These are phyloP conservation scores for Cryoendolithus antarcticus DNA, from an alignment of 2,329 filamentous ascomycete genomes.

Conservation along the genomic window DNA sequence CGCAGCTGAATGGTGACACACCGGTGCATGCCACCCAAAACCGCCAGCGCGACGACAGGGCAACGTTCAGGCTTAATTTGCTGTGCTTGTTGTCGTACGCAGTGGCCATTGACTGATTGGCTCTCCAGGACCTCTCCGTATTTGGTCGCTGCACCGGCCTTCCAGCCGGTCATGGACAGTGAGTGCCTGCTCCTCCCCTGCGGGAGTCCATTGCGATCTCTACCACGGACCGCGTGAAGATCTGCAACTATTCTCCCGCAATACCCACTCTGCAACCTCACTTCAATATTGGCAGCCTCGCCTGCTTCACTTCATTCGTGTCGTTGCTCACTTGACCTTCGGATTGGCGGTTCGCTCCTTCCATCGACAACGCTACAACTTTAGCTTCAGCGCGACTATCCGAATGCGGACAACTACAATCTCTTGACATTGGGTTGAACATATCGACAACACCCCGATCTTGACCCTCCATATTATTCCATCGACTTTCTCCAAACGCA, in stretches of 20 bases:
- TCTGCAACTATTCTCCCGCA: slow-evolving; percentile 1
- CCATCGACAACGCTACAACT: background rate
- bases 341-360: background rate
- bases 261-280: slow-evolving; percentile 1
- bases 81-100: too few relatives aligned
- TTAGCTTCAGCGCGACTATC: background rate
- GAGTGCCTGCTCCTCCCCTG: background rate
- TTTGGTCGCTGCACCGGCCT: slow-evolving; percentile 6
- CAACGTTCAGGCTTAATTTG: too few relatives aligned
- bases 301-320: slow-evolving; percentile 3
- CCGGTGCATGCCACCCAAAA: too few relatives aligned
- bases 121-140: slow-evolving; percentile 5
- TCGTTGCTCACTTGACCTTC: background rate
- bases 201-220: background rate
- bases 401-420: too few relatives aligned
- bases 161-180: background rate
- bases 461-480: slow-evolving; percentile 3
- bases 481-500: background rate
- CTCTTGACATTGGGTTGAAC: slow-evolving; percentile 1
- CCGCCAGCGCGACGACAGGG: too few relatives aligned
- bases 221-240: background rate
- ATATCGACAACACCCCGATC: slow-evolving; percentile 1
- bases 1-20: too few relatives aligned
- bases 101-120: slow-evolving; percentile 1
- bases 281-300: background rate